These are phyloP conservation scores for Xylaria telfairii DNA, from an alignment of 495 filamentous ascomycete genomes.

Conservation along the genomic window DNA sequence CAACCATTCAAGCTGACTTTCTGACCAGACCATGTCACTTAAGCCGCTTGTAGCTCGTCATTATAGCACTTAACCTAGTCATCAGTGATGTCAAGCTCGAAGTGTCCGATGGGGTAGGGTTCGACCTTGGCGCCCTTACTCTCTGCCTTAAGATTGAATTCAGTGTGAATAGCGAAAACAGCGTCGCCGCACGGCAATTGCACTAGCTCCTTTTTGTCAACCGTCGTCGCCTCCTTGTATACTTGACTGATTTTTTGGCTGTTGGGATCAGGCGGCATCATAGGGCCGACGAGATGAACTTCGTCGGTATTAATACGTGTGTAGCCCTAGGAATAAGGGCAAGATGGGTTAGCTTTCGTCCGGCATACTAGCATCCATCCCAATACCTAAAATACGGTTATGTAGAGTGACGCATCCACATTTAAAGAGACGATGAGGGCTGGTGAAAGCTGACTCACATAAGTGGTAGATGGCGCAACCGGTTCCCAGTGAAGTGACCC, in stretches of 20 bases:
- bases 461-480: not conserved
- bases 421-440: not conserved
- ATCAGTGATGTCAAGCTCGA: not conserved
- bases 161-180: not conserved
- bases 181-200: not conserved
- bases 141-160: not conserved
- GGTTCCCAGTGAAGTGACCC: not conserved
- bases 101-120: not conserved
- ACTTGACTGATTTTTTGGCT: not conserved
- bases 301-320: not conserved
- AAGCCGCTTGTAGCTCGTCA: not conserved
- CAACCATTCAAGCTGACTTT: not conserved
- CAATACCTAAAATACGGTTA: not conserved
- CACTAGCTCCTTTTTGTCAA: not conserved
- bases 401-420: not conserved
- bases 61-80: not conserved
- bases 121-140: not conserved
- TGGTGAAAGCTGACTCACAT: not conserved
- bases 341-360: not conserved
- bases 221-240: not conserved
- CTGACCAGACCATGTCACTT: not conserved
- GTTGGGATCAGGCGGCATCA: not conserved
- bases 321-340: not conserved
- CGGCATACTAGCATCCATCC: not conserved
- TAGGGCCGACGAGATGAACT: not conserved